phyloP scores from a whole-genome alignment of 768 basidiomycete species.

The Clitopilus passeckerianus region DNA sequence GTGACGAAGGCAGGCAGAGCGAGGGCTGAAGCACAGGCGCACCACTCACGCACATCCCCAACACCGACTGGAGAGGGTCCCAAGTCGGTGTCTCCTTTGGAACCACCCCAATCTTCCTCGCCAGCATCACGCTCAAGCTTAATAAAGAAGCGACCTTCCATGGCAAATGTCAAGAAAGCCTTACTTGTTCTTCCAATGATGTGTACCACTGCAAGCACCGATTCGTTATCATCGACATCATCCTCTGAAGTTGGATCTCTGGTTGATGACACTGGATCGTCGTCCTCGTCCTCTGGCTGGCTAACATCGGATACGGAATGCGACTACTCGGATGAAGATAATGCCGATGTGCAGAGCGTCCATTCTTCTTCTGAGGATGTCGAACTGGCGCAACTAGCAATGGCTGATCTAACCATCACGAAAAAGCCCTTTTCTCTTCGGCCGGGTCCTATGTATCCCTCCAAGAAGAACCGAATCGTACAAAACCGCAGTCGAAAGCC shows the following conservation, averaged over 20 bases:
- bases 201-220: constrained; percentile 37
- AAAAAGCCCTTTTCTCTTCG: constrained; percentile 44
- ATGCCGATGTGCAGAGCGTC: constrained; percentile 26
- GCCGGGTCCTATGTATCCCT: constrained; percentile 38
- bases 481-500: constrained; percentile 33
- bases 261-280: constrained; percentile 59
- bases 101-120: constrained; percentile 32
- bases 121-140: constrained; percentile 24
- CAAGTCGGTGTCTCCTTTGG: constrained; percentile 13
- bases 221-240: constrained; percentile 32
- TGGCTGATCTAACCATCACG: constrained; percentile 11
- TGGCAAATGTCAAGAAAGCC: constrained; percentile 44
- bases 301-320: constrained; percentile 48
- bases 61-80: constrained; percentile 33
- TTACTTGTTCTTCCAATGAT: constrained; percentile 23
- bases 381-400: constrained; percentile 13
- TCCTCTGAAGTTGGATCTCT: constrained; percentile 60
- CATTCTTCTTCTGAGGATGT: constrained; percentile 12
- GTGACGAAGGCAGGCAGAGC: constrained; percentile 47
- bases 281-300: constrained; percentile 46
- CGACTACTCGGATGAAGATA: constrained; percentile 27
- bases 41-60: constrained; percentile 30
- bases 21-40: constrained; percentile 34
- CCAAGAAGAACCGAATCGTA: constrained; percentile 22
- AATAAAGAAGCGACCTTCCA: constrained; percentile 28